Percentiles rank a stretch among this genome's conserved stretches.
Evolutionary conservation across 768 basidiomycete genomes (phyloP).

Genomic region (Hygrocybe coccinea): DNA sequence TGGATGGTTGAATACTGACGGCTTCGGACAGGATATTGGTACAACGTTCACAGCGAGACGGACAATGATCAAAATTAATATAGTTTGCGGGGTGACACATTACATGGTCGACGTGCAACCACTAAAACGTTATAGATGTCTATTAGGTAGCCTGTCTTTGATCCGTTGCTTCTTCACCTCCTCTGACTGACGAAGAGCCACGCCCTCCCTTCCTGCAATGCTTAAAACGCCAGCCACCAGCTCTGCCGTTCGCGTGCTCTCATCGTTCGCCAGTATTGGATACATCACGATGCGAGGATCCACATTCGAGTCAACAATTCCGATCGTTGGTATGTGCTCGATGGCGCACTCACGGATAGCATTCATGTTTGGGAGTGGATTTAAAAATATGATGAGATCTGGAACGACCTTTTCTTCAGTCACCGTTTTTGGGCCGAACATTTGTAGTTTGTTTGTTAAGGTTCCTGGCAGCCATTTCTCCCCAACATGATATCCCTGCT

Average conservation of each 20-base stretch:
- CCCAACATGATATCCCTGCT: conserved; percentile 78
- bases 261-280: conserved; percentile 97
- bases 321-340: conserved; percentile 88
- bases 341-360: conserved; percentile 90
- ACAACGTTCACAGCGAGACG: conserved; percentile 51
- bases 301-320: conserved; percentile 89
- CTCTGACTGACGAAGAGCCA: conserved; percentile 41
- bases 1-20: conserved; percentile 15
- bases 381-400: conserved; percentile 87
- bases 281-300: conserved; percentile 98
- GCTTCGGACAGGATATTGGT: conserved; percentile 56
- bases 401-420: conserved; percentile 59
- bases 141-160: conserved; percentile 6
- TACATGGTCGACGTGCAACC: conserved; percentile 9
- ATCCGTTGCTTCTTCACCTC: conserved; percentile 20
- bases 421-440: conserved; percentile 59
- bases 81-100: conserved; percentile 10
- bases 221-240: conserved; percentile 86
- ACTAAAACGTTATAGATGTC: conserved; percentile 12
- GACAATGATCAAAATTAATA: conserved; percentile 19
- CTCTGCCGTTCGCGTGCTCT: conserved; percentile 86
- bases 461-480: conserved; percentile 95
- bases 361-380: conserved; percentile 77
- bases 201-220: conserved; percentile 76
- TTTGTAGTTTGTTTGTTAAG: conserved; percentile 76